These are phyloP conservation scores for Parathielavia hyrcaniae DNA, from an alignment of 495 filamentous ascomycete genomes.

Conservation along the genomic window DNA sequence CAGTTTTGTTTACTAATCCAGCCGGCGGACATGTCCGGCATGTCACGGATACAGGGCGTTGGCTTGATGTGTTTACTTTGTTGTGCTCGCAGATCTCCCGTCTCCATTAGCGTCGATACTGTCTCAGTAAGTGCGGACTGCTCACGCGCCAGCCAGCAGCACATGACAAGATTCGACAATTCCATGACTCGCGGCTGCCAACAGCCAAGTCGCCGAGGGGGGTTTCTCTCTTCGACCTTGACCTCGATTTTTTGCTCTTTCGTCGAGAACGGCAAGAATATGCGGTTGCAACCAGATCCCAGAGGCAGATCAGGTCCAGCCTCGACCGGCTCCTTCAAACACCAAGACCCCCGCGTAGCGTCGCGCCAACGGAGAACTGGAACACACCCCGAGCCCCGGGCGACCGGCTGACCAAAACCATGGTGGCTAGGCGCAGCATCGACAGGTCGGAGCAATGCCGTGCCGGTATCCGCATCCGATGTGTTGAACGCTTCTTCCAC, in stretches of 20 bases:
- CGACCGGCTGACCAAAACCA: background rate
- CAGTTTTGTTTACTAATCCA: conserved; percentile 4
- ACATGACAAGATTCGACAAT: background rate
- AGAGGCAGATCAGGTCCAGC: too few species aligned
- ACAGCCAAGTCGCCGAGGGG: background rate
- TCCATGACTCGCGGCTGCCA: background rate
- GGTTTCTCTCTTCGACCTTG: too few species aligned
- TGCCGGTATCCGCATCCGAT: too few species aligned
- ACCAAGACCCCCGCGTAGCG: too few species aligned
- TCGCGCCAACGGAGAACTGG: too few species aligned
- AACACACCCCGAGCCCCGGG: too few species aligned
- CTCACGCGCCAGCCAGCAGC: background rate
- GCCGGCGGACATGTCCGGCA: conserved; percentile 8
- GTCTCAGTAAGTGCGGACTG: background rate
- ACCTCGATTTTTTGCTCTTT: too few species aligned
- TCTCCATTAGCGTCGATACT: conserved; percentile 10
- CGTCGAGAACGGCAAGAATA: too few species aligned
- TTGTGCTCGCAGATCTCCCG: background rate
- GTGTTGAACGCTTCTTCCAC: too few species aligned
- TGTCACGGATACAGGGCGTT: conserved; percentile 7
- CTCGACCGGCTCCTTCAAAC: too few species aligned
- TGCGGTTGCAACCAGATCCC: too few species aligned
- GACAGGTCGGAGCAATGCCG: background rate
- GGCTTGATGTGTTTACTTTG: conserved; percentile 7
- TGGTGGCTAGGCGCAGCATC: background rate